Evolutionary conservation across 1,284 basidiomycete species (phyloP).

Genomic region (Cutaneotrichosporon cavernicola): DNA sequence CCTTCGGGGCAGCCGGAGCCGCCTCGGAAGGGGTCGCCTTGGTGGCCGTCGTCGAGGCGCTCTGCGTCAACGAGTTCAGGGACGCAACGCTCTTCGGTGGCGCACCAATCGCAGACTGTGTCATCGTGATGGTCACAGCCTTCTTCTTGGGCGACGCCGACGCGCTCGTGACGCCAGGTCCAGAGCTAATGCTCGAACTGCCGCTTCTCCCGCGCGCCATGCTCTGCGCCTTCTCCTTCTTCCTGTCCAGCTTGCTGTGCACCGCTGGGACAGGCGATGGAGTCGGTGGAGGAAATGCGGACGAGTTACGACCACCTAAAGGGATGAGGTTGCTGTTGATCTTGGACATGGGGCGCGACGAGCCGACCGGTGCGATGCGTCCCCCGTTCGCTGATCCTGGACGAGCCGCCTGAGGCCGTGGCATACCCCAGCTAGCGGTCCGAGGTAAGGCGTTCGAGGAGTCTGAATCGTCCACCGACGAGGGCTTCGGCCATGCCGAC

Average conservation of each 20-base stretch:
- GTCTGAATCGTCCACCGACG: constrained; percentile 38
- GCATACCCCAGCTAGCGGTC: constrained; percentile 72
- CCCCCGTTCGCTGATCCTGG: constrained; percentile 16
- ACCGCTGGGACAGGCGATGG: constrained; percentile 64
- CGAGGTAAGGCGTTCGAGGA: constrained; percentile 65
- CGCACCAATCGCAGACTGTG: not conserved
- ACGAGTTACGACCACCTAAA: constrained; percentile 35
- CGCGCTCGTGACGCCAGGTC: constrained; percentile 24
- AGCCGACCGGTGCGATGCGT: constrained; percentile 26
- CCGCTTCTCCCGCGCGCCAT: constrained; percentile 42
- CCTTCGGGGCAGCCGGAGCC: constrained; percentile 10
- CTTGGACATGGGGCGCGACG: constrained; percentile 36
- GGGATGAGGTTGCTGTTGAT: constrained; percentile 41
- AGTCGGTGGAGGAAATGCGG: constrained; percentile 57
- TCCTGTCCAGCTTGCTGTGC: constrained; percentile 27
- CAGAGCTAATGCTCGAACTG: constrained; percentile 34
- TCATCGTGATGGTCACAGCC: constrained; percentile 17
- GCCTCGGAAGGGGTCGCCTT: constrained; percentile 48
- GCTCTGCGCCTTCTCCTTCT: constrained; percentile 27
- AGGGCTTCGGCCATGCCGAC: constrained; percentile 42
- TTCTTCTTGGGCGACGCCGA: constrained; percentile 48
- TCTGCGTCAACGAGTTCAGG: not conserved
- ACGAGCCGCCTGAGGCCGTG: constrained; percentile 18
- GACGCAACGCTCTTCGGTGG: constrained; percentile 4
- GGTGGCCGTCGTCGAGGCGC: not conserved